Evolutionary conservation across 176 grass and related monocot species (phyloP).

Genomic region (Aegilops speltoides): DNA sequence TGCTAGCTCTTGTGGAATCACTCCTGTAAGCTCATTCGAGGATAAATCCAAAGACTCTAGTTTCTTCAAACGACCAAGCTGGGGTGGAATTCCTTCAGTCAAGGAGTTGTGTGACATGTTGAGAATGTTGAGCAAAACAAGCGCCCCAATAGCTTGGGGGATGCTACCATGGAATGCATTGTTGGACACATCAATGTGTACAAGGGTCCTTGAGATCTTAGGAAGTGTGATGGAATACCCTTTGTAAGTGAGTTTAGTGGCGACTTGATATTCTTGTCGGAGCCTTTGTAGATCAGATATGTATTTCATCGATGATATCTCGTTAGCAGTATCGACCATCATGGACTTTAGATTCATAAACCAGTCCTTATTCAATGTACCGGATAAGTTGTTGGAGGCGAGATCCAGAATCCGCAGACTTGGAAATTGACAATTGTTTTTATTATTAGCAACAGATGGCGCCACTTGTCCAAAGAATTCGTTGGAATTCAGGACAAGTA

Average conservation of each 20-base stretch:
- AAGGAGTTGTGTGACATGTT: constrained; percentile 32
- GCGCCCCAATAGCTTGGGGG: constrained; percentile 29
- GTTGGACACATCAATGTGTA: constrained; percentile 1
- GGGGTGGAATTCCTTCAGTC: neutral
- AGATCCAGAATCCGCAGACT: constrained; percentile 7
- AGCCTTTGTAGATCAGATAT: neutral
- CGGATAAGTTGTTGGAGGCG: constrained; percentile 42
- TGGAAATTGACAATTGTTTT: neutral
- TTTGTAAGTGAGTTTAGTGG: constrained; percentile 8
- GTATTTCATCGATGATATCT: constrained; percentile 20
- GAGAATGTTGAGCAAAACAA: neutral
- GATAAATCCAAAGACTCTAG: constrained; percentile 50
- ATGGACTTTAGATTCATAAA: constrained; percentile 12
- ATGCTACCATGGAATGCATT: constrained; percentile 38
- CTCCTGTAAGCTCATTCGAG: constrained; percentile 33
- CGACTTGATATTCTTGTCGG: neutral
- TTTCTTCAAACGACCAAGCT: neutral
- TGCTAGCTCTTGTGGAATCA: constrained; percentile 27
- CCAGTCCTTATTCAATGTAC: neutral
- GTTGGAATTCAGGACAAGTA: constrained; percentile 22
- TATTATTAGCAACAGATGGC: neutral
- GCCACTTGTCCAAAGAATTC: constrained; percentile 5
- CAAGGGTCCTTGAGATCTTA: neutral
- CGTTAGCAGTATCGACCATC: neutral
- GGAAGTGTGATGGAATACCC: neutral